Percentiles rank a stretch among this genome's conserved stretches.
These are phyloP conservation scores for Pseudogymnoascus sp. DNA, from an alignment of 2,329 filamentous ascomycete species.

Conservation along the genomic window DNA sequence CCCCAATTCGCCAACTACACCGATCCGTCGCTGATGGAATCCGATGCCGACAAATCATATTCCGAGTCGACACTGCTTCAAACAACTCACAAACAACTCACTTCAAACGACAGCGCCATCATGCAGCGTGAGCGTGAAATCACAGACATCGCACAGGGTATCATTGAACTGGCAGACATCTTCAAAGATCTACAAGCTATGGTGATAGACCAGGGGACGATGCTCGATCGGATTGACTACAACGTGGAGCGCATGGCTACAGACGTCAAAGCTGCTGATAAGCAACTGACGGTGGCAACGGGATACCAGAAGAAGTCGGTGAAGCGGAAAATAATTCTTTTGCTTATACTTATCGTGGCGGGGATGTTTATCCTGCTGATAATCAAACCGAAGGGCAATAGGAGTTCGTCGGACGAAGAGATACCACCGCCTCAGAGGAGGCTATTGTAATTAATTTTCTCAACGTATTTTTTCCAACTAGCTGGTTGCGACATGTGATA, in stretches of 20 bases:
- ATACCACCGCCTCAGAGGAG: slow-evolving; percentile 7
- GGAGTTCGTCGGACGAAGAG: slow-evolving; percentile 7
- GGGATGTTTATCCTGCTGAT: slow-evolving; percentile 79
- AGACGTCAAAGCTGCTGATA: slow-evolving; percentile 86
- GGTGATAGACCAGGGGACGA: slow-evolving; percentile 87
- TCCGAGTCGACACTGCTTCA: slow-evolving; percentile 84
- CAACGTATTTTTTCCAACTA: neutral
- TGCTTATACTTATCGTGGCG: slow-evolving; percentile 76
- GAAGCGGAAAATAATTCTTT: slow-evolving; percentile 85
- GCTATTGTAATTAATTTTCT: slow-evolving; percentile 8
- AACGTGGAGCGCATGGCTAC: slow-evolving; percentile 94
- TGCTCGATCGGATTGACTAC: slow-evolving; percentile 93
- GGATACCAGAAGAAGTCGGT: slow-evolving; percentile 82
- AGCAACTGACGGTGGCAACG: slow-evolving; percentile 80
- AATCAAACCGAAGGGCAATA: slow-evolving; percentile 46
- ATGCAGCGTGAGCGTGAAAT: slow-evolving; percentile 92
- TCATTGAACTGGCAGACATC: slow-evolving; percentile 92
- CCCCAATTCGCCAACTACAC: slow-evolving; percentile 51
- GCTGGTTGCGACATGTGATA: neutral
- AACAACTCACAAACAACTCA: slow-evolving; percentile 39
- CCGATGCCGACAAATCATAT: slow-evolving; percentile 85
- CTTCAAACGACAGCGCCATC: slow-evolving; percentile 75
- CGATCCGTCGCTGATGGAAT: slow-evolving; percentile 84
- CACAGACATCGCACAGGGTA: slow-evolving; percentile 94
- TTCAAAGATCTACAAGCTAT: slow-evolving; percentile 94